phyloP scores from a whole-genome alignment of 2,329 filamentous ascomycete genomes.

The Fusarium robinianum region DNA sequence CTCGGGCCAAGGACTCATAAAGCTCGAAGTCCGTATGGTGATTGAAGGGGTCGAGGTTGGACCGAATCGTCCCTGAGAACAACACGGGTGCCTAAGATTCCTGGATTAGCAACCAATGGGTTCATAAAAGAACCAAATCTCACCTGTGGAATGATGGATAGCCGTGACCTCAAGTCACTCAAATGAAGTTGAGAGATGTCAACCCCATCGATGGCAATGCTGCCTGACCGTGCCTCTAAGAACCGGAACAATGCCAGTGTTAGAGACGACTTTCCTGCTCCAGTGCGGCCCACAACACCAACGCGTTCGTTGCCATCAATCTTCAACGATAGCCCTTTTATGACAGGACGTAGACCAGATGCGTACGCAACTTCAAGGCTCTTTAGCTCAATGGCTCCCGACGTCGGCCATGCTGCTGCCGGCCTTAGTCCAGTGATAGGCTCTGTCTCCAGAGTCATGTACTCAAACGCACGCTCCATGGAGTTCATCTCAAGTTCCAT shows the following conservation, averaged over 20 bases:
- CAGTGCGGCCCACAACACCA: slow-evolving; percentile 75
- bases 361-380: slow-evolving; percentile 73
- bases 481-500: slow-evolving; percentile 79
- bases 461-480: slow-evolving; percentile 76
- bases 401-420: slow-evolving; percentile 73
- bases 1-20: slow-evolving; percentile 67
- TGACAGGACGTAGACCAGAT: slow-evolving; percentile 68
- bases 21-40: slow-evolving; percentile 69
- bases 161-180: slow-evolving; percentile 66
- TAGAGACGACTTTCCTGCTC: slow-evolving; percentile 75
- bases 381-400: slow-evolving; percentile 71
- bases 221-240: slow-evolving; percentile 67
- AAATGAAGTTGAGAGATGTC: slow-evolving; percentile 74
- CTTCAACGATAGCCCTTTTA: slow-evolving; percentile 69
- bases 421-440: slow-evolving; percentile 63
- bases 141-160: slow-evolving; percentile 75
- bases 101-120: background rate
- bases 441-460: slow-evolving; percentile 69
- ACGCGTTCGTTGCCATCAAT: slow-evolving; percentile 68
- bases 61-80: slow-evolving; percentile 75
- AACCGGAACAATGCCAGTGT: slow-evolving; percentile 78
- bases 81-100: slow-evolving; percentile 70
- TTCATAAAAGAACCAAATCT: slow-evolving; percentile 1
- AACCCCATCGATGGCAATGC: slow-evolving; percentile 70
- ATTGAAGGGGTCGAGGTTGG: slow-evolving; percentile 76